Evolutionary conservation across 371 early-diverging fungal species (phyloP).

Genomic region (Synchytrium microbalum): DNA sequence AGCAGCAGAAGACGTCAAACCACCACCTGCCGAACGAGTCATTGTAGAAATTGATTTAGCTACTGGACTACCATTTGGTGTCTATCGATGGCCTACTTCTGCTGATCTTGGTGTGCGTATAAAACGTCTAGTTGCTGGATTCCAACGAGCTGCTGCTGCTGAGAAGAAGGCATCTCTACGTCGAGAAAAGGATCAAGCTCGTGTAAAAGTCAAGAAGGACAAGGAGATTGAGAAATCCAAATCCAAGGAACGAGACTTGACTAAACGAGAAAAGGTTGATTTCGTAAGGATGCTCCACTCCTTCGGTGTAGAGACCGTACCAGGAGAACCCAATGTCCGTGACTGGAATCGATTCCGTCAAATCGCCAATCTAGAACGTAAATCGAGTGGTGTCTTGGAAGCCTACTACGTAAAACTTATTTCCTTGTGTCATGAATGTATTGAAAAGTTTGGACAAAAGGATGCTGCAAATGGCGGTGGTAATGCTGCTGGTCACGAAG

Average conservation of each 20-base stretch:
- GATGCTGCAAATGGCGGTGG: conserved; percentile 7
- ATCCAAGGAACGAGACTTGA: conserved; percentile 43
- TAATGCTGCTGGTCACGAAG: background rate
- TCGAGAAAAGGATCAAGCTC: conserved; percentile 31
- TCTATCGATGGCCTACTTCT: conserved; percentile 9
- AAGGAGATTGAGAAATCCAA: conserved; percentile 42
- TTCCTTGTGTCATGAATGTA: conserved; percentile 51
- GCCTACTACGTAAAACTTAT: conserved; percentile 49
- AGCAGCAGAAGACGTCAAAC: conserved; percentile 1
- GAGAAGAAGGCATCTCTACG: conserved; percentile 19
- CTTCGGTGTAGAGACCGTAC: conserved; percentile 50
- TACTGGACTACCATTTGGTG: conserved; percentile 2
- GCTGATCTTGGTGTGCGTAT: conserved; percentile 18
- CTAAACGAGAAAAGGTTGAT: conserved; percentile 53
- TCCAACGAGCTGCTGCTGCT: conserved; percentile 28
- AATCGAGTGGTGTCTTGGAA: conserved; percentile 63
- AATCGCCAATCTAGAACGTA: conserved; percentile 56
- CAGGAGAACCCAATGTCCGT: conserved; percentile 14
- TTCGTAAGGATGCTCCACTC: conserved; percentile 63
- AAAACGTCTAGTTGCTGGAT: conserved; percentile 8
- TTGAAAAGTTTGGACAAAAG: conserved; percentile 21
- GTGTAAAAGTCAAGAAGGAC: conserved; percentile 30
- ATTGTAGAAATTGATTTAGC: background rate
- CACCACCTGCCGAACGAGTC: background rate
- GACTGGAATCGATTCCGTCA: conserved; percentile 67